Conservation (phyloP, 495 filamentous ascomycete genomes). For the Hyaloscypha variabilis region DNA sequence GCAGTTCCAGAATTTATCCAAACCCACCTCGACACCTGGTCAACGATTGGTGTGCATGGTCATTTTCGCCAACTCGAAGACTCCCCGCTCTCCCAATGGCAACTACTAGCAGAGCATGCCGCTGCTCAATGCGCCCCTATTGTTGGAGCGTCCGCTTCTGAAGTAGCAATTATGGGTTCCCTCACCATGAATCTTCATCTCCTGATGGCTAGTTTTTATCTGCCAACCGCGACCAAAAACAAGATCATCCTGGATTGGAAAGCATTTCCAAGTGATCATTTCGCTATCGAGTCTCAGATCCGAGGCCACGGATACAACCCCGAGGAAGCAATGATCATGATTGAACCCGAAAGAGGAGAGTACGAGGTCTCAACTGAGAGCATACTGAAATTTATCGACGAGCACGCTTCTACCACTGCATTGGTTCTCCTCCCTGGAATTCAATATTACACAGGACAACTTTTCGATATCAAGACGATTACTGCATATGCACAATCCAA, state of each 20-base stretch:
- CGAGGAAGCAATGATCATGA: constrained; percentile 71
- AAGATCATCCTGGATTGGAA: constrained; percentile 94
- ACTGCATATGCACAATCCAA: constrained; percentile 78
- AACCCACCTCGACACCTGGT: constrained; percentile 84
- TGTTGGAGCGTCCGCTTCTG: constrained; percentile 74
- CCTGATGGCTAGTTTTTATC: constrained; percentile 90
- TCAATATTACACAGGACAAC: constrained; percentile 94
- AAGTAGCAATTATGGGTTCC: constrained; percentile 93
- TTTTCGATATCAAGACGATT: constrained; percentile 81
- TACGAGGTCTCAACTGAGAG: constrained; percentile 62
- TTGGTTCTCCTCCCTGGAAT: constrained; percentile 85
- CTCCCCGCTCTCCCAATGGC: constrained; percentile 47
- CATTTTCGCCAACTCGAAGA: constrained; percentile 83
- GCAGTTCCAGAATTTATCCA: constrained; percentile 69
- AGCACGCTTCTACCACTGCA: constrained; percentile 75
- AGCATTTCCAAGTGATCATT: constrained; percentile 97
- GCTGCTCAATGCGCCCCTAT: constrained; percentile 65
- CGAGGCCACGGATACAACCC: constrained; percentile 74
- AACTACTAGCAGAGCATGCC: constrained; percentile 58
- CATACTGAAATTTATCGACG: constrained; percentile 76
- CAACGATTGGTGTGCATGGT: constrained; percentile 85
- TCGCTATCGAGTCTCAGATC: constrained; percentile 86
- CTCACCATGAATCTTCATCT: constrained; percentile 90
- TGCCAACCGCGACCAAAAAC: constrained; percentile 67
- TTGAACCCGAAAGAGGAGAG: constrained; percentile 62